Percentiles rank a stretch among this genome's conserved stretches.
phyloP scores from a whole-genome alignment of 1,284 basidiomycete genomes.

The Ustilago xerochloae region DNA sequence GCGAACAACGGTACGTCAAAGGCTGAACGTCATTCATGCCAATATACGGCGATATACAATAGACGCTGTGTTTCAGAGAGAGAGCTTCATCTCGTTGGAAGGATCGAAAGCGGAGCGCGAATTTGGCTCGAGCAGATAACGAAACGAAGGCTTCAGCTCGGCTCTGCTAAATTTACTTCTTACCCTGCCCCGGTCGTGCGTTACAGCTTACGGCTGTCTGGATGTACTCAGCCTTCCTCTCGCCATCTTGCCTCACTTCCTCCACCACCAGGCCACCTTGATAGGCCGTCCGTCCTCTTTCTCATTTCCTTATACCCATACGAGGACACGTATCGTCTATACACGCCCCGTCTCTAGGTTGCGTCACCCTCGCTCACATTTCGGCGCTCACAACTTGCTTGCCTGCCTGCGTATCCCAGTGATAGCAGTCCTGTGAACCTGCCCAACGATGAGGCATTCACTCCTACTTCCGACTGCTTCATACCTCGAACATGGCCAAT shows the following conservation, averaged over 20 bases:
- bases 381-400: too few species aligned
- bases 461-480: conserved; percentile 34
- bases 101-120: conserved; percentile 1
- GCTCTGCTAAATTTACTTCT: background rate
- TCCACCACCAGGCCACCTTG: background rate
- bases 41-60: too few species aligned
- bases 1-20: background rate
- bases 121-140: background rate
- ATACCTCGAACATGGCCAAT: conserved; percentile 43
- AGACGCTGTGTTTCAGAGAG: background rate
- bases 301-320: background rate
- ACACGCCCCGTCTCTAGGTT: background rate
- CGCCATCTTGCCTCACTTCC: background rate
- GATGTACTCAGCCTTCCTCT: background rate
- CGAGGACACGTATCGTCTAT: background rate
- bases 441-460: conserved; percentile 30
- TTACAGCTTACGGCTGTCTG: background rate
- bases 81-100: background rate
- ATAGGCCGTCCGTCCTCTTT: too few species aligned
- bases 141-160: background rate
- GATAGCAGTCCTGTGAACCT: background rate
- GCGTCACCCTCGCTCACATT: too few species aligned
- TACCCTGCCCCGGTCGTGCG: conserved; percentile 5
- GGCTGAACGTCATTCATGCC: too few species aligned
- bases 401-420: too few species aligned